These are phyloP conservation scores for Suillus ampliporus DNA, from an alignment of 768 basidiomycete species.

Conservation along the genomic window DNA sequence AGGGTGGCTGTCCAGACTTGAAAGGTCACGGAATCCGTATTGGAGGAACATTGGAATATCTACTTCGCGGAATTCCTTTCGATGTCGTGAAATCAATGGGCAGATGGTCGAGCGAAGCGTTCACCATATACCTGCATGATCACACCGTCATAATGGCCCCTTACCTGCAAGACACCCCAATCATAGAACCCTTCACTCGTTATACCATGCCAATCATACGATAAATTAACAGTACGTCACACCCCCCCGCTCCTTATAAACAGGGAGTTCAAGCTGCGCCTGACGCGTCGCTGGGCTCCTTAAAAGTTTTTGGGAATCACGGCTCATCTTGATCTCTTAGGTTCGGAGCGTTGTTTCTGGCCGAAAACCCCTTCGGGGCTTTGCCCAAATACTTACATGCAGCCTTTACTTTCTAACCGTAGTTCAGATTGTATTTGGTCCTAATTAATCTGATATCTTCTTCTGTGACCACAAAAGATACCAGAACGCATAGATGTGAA, in stretches of 20 bases:
- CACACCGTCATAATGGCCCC: slow-evolving; percentile 34
- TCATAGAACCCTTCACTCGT: slow-evolving; percentile 3
- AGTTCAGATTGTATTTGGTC: too few species aligned
- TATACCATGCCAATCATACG: slow-evolving; percentile 20
- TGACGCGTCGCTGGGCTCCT: slow-evolving; percentile 5
- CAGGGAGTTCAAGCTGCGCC: slow-evolving; percentile 6
- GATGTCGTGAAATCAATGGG: slow-evolving; percentile 41
- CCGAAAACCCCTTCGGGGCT: slow-evolving; percentile 3
- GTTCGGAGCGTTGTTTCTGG: not conserved
- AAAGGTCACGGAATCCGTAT: slow-evolving; percentile 38
- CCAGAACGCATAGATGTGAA: too few species aligned
- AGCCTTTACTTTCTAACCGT: too few species aligned
- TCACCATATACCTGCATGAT: slow-evolving; percentile 35
- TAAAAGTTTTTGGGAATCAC: not conserved
- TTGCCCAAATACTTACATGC: slow-evolving; percentile 17
- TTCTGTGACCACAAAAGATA: too few species aligned
- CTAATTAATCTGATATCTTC: too few species aligned
- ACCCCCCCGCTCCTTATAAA: not conserved
- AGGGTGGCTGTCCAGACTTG: slow-evolving; percentile 9
- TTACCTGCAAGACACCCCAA: slow-evolving; percentile 29
- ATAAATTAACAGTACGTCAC: not conserved
- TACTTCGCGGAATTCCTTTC: slow-evolving; percentile 33
- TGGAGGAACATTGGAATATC: slow-evolving; percentile 33
- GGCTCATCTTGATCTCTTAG: not conserved
- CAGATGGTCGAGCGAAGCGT: slow-evolving; percentile 39